A percentile compares a stretch with the other conserved stretches of the same genome.
Evolutionary conservation across 176 grass and related monocot genomes (phyloP).

Genomic region (Triticum monococcum): DNA sequence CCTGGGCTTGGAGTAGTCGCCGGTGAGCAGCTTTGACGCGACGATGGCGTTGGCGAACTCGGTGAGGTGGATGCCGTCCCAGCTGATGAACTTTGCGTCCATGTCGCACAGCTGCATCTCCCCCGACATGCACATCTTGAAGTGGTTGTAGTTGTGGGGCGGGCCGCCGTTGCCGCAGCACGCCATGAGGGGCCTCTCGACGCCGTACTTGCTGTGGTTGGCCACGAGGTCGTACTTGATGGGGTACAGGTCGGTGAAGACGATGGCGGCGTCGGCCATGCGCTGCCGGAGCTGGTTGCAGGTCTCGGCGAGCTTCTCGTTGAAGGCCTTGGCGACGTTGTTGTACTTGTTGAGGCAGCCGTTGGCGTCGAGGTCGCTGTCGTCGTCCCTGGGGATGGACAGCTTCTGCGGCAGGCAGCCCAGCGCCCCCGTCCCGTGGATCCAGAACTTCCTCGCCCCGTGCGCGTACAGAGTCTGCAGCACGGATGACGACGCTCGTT

Average conservation of each 20-base stretch:
- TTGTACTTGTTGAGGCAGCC: conserved; percentile 60
- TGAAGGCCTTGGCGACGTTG: conserved; percentile 43
- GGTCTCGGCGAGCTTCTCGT: conserved; percentile 3
- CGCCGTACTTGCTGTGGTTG: conserved; percentile 42
- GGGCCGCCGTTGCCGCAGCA: conserved; percentile 85
- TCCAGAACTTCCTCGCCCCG: conserved; percentile 54
- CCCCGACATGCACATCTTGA: conserved; percentile 50
- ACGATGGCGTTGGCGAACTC: conserved; percentile 59
- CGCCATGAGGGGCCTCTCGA: conserved; percentile 66
- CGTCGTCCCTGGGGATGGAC: conserved; percentile 43
- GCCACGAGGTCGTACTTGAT: conserved; percentile 60
- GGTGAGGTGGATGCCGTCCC: conserved; percentile 78
- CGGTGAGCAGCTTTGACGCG: conserved; percentile 58
- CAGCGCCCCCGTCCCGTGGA: conserved; percentile 61
- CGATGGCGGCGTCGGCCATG: conserved; percentile 48
- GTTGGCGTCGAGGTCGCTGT: conserved; percentile 43
- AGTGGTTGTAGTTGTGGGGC: conserved; percentile 79
- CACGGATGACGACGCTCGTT: no score
- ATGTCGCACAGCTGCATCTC: conserved; percentile 54
- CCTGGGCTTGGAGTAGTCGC: conserved; percentile 61
- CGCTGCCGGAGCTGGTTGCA: conserved; percentile 32
- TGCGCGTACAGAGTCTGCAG: conserved; percentile 39
- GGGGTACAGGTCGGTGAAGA: conserved; percentile 52
- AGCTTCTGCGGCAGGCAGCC: conserved; percentile 73
- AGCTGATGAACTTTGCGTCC: conserved; percentile 58